Conservation (phyloP, 2,329 filamentous ascomycete species). For the Raffaelea ambrosiae region DNA sequence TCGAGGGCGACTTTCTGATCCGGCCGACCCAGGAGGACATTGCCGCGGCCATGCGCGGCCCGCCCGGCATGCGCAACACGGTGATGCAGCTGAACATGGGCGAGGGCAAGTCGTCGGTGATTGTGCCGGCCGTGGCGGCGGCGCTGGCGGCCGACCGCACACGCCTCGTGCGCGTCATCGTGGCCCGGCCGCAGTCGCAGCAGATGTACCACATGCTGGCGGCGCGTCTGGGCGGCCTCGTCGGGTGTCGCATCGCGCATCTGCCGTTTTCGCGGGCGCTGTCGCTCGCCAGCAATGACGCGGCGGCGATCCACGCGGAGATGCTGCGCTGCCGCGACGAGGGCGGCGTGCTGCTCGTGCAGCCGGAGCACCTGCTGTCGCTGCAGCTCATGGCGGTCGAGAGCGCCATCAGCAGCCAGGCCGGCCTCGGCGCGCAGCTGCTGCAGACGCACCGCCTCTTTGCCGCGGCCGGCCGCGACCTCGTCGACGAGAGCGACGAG, state of each 20-base stretch:
- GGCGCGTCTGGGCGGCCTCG: constrained; percentile 44
- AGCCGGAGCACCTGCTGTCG: constrained; percentile 57
- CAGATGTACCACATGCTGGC: constrained; percentile 53
- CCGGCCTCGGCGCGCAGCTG: constrained; percentile 23
- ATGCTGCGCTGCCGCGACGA: constrained; percentile 36
- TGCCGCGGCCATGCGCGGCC: constrained; percentile 40
- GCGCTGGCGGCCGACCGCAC: constrained; percentile 41
- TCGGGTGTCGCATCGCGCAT: constrained; percentile 44
- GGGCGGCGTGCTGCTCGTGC: constrained; percentile 49
- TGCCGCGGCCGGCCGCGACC: constrained; percentile 35
- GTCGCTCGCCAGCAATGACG: constrained; percentile 20
- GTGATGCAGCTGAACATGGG: constrained; percentile 66
- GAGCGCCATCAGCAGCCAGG: constrained; percentile 21
- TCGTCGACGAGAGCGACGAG: constrained; percentile 60
- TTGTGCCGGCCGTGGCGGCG: constrained; percentile 54
- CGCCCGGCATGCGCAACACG: constrained; percentile 30
- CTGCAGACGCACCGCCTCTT: constrained; percentile 35
- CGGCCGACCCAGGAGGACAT: constrained; percentile 51
- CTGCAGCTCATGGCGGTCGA: constrained; percentile 56
- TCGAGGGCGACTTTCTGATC: constrained; percentile 55
- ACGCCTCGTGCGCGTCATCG: constrained; percentile 47
- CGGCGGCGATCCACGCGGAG: constrained; percentile 25
- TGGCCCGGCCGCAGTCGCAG: constrained; percentile 50
- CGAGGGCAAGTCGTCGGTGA: constrained; percentile 61
- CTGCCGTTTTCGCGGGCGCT: constrained; percentile 51